Evolutionary conservation across 2,329 filamentous ascomycete species (phyloP), one percentile per base, ranked within the genome.

Genomic region (Cryoendolithus antarcticus): DNA sequence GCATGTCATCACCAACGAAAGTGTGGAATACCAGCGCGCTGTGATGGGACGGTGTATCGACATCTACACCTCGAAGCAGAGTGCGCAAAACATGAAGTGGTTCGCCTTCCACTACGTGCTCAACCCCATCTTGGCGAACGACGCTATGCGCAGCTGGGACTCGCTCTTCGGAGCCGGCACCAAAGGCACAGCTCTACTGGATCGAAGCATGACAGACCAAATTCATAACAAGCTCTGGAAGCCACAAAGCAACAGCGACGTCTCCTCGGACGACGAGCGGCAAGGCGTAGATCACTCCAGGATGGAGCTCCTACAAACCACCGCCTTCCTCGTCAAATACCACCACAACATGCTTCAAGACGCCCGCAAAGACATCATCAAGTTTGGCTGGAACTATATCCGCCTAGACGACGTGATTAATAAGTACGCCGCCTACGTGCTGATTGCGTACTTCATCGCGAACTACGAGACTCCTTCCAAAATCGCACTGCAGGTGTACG

Each of bases 331-430:
- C 30, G 81, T 98, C 62, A 98, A 98, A 57, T 93, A 96, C 54
- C 86, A 98, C 54, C 79, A 89, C 53, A 75, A 76, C 27, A 82
- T 86, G 39, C 74, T 98, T 1, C 83, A 93, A 49, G 91, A 96
- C 53, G 80, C 85, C 2, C 79, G 93, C 30, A 98, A 98, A 62
- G 91, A 98, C 48, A 89, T 98, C 45, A 98, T 98, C 56, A 96
- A 95, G 62, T 98, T 96, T 61, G 88, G 86, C 3, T 99, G 91
- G 91, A 94, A 88, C 11, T 96, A 94, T 57, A 98, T 98, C 53
- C 78, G 85, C 15, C 74, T 98, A n/a, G 93, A 99, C 55, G 91
- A 99, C 60, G 84, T 94, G 41, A 94, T 98, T 66, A 98, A 96
- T 68, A 98, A 98, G 61, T 91, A 96, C 59, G 91, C 89, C 1